A percentile compares a stretch with the other conserved stretches of the same genome.
Conservation (phyloP, 2,329 filamentous ascomycete species). For the Cladophialophora immunda region DNA sequence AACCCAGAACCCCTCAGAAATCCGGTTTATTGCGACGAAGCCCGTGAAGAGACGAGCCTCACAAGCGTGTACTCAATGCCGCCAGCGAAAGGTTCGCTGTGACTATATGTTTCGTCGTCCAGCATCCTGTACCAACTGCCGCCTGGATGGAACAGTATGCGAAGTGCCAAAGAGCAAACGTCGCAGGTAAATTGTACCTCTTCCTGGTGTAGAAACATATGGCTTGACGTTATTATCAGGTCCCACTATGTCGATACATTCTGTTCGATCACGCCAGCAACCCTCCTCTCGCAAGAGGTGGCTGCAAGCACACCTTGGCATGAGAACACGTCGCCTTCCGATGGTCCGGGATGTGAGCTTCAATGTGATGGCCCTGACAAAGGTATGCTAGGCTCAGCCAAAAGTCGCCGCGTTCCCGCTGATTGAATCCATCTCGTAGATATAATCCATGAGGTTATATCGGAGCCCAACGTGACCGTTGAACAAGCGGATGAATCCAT, state of each 20-base stretch:
- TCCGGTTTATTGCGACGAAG: constrained; percentile 20
- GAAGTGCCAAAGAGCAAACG: constrained; percentile 17
- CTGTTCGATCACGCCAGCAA: background rate
- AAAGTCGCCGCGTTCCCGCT: background rate
- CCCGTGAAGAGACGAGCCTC: constrained; percentile 15
- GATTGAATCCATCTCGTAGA: background rate
- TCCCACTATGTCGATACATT: background rate
- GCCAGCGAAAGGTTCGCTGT: constrained; percentile 18
- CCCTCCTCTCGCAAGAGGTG: background rate
- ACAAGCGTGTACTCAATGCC: constrained; percentile 22
- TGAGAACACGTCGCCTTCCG: background rate
- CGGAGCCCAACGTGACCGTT: background rate
- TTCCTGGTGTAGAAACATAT: background rate
- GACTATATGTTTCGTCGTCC: constrained; percentile 15
- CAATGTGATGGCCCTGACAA: background rate
- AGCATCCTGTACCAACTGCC: constrained; percentile 19
- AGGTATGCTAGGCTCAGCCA: background rate
- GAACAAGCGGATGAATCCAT: background rate
- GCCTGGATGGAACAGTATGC: constrained; percentile 13
- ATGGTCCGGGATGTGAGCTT: background rate
- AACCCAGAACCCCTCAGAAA: background rate
- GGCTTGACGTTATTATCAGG: background rate
- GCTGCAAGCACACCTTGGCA: background rate
- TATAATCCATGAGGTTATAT: background rate
- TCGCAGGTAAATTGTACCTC: constrained; percentile 2